These are phyloP conservation scores for Dissophora globulifera DNA, from an alignment of 192 early-diverging fungal species.

Conservation along the genomic window DNA sequence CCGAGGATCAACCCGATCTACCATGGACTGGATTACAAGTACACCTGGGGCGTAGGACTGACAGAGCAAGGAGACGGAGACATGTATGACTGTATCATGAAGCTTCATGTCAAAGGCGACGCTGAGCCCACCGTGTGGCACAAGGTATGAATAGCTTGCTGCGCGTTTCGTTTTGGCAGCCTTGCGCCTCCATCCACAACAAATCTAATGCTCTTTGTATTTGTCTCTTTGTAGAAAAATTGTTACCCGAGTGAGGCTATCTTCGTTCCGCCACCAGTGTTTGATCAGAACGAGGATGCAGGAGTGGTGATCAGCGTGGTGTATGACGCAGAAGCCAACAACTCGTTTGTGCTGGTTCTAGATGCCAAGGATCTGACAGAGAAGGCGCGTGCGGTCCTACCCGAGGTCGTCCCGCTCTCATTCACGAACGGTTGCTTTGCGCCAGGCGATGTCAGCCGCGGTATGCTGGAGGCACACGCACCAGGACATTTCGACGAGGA, in stretches of 20 bases:
- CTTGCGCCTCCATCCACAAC: no score
- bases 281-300: slow-evolving; percentile 72
- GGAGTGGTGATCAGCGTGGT: slow-evolving; percentile 82
- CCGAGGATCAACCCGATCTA: slow-evolving; percentile 62
- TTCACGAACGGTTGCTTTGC: slow-evolving; percentile 74
- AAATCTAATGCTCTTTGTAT: no score
- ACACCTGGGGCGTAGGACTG: slow-evolving; percentile 61
- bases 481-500: slow-evolving; percentile 15
- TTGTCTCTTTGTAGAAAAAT: slow-evolving; percentile 56
- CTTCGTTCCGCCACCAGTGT: slow-evolving; percentile 72
- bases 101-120: slow-evolving; percentile 60
- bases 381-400: slow-evolving; percentile 72
- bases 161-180: no score
- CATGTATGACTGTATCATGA: slow-evolving; percentile 67
- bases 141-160: slow-evolving; percentile 19
- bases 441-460: slow-evolving; percentile 39
- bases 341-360: slow-evolving; percentile 78
- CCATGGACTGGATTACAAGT: slow-evolving; percentile 58
- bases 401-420: slow-evolving; percentile 72
- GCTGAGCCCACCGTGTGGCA: slow-evolving; percentile 36
- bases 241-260: slow-evolving; percentile 84
- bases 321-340: slow-evolving; percentile 70
- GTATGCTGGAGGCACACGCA: slow-evolving; percentile 29
- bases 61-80: slow-evolving; percentile 51
- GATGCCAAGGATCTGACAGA: slow-evolving; percentile 76